Conservation (phyloP, 257 asterid genomes). For the Asclepias syriaca region DNA sequence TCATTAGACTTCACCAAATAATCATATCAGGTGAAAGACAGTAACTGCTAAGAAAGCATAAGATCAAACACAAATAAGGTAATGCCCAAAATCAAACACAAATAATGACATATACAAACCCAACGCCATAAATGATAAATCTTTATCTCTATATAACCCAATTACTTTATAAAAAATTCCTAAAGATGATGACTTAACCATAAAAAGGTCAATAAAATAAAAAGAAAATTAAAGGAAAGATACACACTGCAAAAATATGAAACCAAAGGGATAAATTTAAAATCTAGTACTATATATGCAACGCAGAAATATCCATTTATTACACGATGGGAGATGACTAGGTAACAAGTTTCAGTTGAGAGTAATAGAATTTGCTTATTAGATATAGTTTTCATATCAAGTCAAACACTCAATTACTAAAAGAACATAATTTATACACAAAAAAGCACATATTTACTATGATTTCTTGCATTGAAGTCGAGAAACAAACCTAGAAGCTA, state of each 20-base stretch:
- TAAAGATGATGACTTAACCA: background rate
- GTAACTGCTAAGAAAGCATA: background rate
- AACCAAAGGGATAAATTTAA: background rate
- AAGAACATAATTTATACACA: background rate
- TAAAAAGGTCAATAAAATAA: background rate
- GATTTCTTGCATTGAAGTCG: background rate
- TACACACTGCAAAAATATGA: background rate
- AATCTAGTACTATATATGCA: background rate
- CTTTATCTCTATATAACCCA: background rate
- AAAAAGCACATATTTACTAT: too few relatives aligned
- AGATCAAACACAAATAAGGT: background rate
- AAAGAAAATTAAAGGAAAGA: background rate
- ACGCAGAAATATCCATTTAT: background rate
- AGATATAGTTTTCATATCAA: too few relatives aligned
- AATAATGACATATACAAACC: background rate
- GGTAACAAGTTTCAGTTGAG: background rate
- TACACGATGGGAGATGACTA: background rate
- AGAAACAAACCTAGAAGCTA: conserved; percentile 1
- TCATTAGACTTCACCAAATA: background rate
- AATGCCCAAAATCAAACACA: background rate
- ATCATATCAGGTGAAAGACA: background rate
- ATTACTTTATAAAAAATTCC: background rate
- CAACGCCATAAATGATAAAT: background rate
- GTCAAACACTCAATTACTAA: background rate
- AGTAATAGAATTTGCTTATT: background rate